Evolutionary conservation across 2,329 filamentous ascomycete genomes (phyloP).

Genomic region (Aspergillus pseudoterreus): DNA sequence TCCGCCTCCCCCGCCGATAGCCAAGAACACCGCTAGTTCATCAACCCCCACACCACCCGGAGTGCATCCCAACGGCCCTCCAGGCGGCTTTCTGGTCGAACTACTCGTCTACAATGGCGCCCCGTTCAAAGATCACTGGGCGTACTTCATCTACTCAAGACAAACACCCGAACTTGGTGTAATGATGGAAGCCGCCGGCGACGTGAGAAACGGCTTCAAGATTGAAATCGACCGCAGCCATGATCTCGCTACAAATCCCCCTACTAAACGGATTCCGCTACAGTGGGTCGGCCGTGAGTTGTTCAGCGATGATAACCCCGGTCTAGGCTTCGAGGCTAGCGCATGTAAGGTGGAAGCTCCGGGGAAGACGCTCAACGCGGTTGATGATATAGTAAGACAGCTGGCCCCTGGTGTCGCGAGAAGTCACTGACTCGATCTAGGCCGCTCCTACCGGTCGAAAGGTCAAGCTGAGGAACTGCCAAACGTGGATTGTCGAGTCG

Average conservation of each 20-base stretch:
- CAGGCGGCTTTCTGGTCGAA: slow-evolving; percentile 23
- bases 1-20: too few relatives aligned
- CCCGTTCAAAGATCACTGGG: slow-evolving; percentile 38
- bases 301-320: slow-evolving; percentile 16
- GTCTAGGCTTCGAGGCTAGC: slow-evolving; percentile 26
- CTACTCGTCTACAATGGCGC: slow-evolving; percentile 29
- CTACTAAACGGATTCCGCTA: slow-evolving; percentile 23
- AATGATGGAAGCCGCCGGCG: slow-evolving; percentile 28
- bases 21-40: too few relatives aligned
- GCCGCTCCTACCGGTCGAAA: slow-evolving; percentile 7
- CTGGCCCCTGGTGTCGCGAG: too few relatives aligned
- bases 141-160: slow-evolving; percentile 26
- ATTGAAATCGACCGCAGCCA: slow-evolving; percentile 28
- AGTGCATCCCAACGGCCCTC: background rate
- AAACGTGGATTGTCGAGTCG: slow-evolving; percentile 36
- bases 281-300: slow-evolving; percentile 26
- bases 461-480: slow-evolving; percentile 30
- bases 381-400: slow-evolving; percentile 5
- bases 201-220: slow-evolving; percentile 29
- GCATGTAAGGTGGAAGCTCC: slow-evolving; percentile 11
- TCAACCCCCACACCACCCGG: background rate
- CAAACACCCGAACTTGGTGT: slow-evolving; percentile 19
- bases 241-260: slow-evolving; percentile 16
- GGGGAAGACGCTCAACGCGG: slow-evolving; percentile 13
- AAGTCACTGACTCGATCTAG: background rate